Base-by-base conservation (phyloP, 2,329 filamentous ascomycete genomes). In the Paracorniculantispora psalliotae region DNA sequence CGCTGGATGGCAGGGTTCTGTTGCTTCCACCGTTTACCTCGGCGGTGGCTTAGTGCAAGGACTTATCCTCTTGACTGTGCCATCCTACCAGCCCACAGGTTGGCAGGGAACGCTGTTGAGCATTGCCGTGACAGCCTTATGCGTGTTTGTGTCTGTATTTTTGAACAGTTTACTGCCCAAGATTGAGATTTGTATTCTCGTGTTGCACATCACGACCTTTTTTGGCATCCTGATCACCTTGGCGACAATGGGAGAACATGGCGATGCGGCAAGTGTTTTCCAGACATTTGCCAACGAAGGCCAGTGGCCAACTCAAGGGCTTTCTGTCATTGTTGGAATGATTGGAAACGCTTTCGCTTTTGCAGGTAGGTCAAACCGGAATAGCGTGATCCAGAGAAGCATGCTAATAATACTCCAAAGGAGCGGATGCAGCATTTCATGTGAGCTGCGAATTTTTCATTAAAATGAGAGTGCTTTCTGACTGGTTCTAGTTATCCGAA, bases 301-400 rank as follows among this genome's bases (percentile, higher is more conserved):
- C 1, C 73, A 69, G 1, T 82, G 77, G 77, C 62, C 67, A 5
- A 72, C 68, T 4, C 54, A 53, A 35, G 59, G 59, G 13, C 12
- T 58, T 39, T 61, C 59, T 13, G 81, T 78, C 61, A 73, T 74
- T 65, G 70, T 79, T 19, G 78, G 75, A 59, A 70, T 79, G 63
- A 67, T 77, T 60, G 76, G 76, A 0, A 73, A 69, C 7, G 75
- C 75, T 7, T 72, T 70, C 33, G 68, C 73, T 1, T 71, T 72
- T 55, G 67, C 68, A 2, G 70, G 56, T 51, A 58, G 4, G 25
- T 28, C 21, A n/a, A n/a, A n/a, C n/a, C n/a, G n/a, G n/a, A n/a
- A n/a, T n/a, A n/a, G n/a, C n/a, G n/a, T n/a, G n/a, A n/a, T n/a
- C n/a, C n/a, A n/a, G n/a, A n/a, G n/a, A n/a, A n/a, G n/a, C n/a